phyloP scores from a whole-genome alignment of 1,284 basidiomycete genomes.

The Melampsora occidentalis region DNA sequence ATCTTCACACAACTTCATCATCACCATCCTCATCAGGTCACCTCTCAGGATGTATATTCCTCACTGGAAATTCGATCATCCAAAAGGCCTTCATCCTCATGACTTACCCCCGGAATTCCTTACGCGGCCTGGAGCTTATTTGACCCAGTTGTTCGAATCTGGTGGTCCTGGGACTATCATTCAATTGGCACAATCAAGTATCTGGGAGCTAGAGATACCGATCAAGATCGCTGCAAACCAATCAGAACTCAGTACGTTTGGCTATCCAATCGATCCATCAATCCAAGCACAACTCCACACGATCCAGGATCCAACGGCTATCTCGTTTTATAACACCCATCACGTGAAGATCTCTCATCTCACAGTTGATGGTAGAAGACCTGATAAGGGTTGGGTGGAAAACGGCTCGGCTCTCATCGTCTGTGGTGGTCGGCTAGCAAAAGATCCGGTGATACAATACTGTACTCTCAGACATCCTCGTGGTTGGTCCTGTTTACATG shows the following conservation, averaged over 20 bases:
- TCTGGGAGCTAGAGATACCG: constrained; percentile 37
- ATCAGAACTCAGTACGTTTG: constrained; percentile 38
- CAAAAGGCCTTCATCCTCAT: constrained; percentile 25
- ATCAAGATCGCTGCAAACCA: constrained; percentile 33
- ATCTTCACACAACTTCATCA: too few species aligned
- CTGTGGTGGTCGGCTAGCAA: constrained; percentile 28
- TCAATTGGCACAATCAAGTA: constrained; percentile 12
- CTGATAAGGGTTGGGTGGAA: constrained; percentile 35
- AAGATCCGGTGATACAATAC: constrained; percentile 38
- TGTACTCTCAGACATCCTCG: constrained; percentile 35
- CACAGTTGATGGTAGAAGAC: constrained; percentile 35
- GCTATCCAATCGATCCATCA: constrained; percentile 36
- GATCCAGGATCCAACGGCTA: constrained; percentile 32
- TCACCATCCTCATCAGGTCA: too few species aligned
- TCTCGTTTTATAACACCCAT: constrained; percentile 34
- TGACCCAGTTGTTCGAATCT: constrained; percentile 23
- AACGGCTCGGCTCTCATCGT: constrained; percentile 25
- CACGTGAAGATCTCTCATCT: constrained; percentile 42
- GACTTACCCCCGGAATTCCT: constrained; percentile 29
- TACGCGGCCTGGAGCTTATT: constrained; percentile 33
- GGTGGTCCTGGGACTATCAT: constrained; percentile 34
- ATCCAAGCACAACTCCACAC: constrained; percentile 31
- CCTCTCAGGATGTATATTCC: too few species aligned
- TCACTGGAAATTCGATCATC: too few species aligned
- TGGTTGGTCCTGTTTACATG: constrained; percentile 42